Evolutionary conservation across 345 rosid species (phyloP).

Genomic region (Bruguiera gymnorhiza): DNA sequence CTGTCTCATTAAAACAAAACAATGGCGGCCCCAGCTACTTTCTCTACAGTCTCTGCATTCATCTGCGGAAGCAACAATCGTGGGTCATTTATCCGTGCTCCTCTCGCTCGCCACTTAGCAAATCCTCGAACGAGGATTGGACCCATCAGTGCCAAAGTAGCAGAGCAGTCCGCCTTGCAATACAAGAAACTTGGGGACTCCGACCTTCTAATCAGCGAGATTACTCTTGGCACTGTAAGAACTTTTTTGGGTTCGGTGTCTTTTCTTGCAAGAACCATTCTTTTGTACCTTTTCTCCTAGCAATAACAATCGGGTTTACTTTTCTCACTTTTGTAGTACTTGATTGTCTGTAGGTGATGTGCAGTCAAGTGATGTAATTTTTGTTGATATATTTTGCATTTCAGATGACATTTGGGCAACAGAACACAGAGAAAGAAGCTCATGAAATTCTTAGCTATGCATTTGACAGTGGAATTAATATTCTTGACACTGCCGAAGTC

Average conservation of each 20-base stretch:
- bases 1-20: neutral
- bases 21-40: conserved; percentile 30
- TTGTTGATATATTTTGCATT: neutral
- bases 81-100: neutral
- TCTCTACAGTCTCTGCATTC: conserved; percentile 23
- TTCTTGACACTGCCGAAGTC: conserved; percentile 75
- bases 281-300: neutral
- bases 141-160: conserved; percentile 30
- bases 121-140: conserved; percentile 17
- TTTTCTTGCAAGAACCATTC: no score
- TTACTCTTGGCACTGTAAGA: conserved; percentile 67
- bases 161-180: conserved; percentile 47
- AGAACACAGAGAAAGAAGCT: conserved; percentile 51
- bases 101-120: neutral
- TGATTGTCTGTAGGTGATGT: neutral
- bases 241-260: no score
- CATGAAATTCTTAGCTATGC: conserved; percentile 82
- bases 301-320: neutral
- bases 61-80: neutral
- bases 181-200: conserved; percentile 76
- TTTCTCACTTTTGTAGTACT: neutral
- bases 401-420: conserved; percentile 2
- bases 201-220: conserved; percentile 64
- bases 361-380: neutral
- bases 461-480: conserved; percentile 66